Conservation (phyloP, 306 rosid genomes). For the Prunus davidiana region DNA sequence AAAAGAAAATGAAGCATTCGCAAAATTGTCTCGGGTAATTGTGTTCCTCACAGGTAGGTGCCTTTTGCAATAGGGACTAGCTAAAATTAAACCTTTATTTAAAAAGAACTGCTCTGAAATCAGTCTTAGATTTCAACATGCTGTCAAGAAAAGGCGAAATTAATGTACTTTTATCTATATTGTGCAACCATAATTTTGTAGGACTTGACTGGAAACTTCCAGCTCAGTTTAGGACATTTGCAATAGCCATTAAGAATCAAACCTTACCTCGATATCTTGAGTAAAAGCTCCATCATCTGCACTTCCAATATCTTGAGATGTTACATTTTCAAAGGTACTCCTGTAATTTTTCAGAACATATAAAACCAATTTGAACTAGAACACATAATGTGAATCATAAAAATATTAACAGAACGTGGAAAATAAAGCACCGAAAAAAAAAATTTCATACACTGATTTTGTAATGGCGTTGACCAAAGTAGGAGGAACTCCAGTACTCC, state of each 20-base stretch:
- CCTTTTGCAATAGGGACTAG: not conserved
- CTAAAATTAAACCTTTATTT: not conserved
- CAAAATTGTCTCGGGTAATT: not conserved
- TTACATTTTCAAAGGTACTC: constrained; percentile 49
- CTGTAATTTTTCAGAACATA: constrained; percentile 26
- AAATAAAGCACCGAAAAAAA: constrained; percentile 22
- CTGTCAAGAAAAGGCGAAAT: not conserved
- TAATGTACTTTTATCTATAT: not conserved
- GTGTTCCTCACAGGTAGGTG: not conserved
- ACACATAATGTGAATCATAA: not conserved
- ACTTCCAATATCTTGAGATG: constrained; percentile 52
- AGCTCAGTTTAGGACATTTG: not conserved
- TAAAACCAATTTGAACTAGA: constrained; percentile 25
- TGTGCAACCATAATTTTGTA: not conserved
- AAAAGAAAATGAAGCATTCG: constrained; percentile 13
- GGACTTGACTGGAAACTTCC: not conserved
- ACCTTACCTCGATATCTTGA: constrained; percentile 74
- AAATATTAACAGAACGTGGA: constrained; percentile 11
- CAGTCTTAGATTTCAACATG: not conserved
- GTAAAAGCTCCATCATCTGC: constrained; percentile 51
- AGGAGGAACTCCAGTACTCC: constrained; percentile 53
- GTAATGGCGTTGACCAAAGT: constrained; percentile 41
- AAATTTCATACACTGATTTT: constrained; percentile 44
- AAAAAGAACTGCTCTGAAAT: not conserved
- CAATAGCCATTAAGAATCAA: not conserved